Evolutionary conservation across 2,329 filamentous ascomycete species (phyloP), one percentile per base, ranked within the genome.

Genomic region (Phialemoniopsis sp.): DNA sequence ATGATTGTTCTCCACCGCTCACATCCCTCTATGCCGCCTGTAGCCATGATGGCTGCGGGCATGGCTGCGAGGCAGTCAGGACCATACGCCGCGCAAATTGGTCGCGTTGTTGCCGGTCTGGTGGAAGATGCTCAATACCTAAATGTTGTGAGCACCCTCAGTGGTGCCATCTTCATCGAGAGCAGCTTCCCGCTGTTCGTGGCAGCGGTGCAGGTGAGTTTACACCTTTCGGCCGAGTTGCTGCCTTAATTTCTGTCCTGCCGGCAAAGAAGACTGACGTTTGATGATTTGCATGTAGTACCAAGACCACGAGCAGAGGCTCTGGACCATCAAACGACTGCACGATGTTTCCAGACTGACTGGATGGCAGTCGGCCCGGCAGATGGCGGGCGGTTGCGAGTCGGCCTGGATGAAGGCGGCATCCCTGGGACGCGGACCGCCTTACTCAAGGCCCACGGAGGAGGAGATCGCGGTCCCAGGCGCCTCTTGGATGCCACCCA

Each of bases 21-120:
- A 1, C 90, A 96, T 50, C 93, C 93, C 0, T 78, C 78, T 17
- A 96, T 96, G 89, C 91, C 90, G 1, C 89, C 91, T 0, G 82
- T 90, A 8, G 86, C 89, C 29, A 89, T 95, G 79, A 78, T 89
- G 52, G 89, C 93, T 3, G 89, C 89, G 0, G 85, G 84, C 8
- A 73, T 94, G 46, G 81, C 86, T 9, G 88, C 89, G 1, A 68
- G 68, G 13, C 77, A 85, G 36, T 96, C 91, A 1, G 78, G 73
- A 4, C 66, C 66, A 0, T 86, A 80, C 59, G 87, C 89, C 2
- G 81, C 81, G 44, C 74, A 83, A 46, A 80, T 96, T 42, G 90
- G 89, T 8, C 80, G 85, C 16, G 91, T 97, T 40, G 78, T 82
- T 3, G 87, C 86, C 0, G 90, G 90, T 0, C 60, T 87, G 34